Percentiles rank a stretch among this genome's conserved stretches.
phyloP scores from a whole-genome alignment of 306 rosid genomes.

The Urtica urens region DNA sequence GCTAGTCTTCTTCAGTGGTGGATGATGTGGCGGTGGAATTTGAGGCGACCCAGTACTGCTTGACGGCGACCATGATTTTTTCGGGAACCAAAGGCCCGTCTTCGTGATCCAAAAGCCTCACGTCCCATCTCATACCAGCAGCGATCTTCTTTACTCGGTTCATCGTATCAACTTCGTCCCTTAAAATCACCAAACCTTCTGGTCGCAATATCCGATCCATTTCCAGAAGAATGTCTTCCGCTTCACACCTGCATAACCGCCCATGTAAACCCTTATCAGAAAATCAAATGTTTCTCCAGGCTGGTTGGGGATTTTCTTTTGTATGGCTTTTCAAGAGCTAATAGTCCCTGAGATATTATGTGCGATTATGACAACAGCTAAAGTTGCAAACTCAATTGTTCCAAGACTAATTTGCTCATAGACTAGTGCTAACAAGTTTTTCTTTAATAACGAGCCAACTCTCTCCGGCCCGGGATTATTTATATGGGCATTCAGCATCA shows the following conservation, averaged over 20 bases:
- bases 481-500: too few species aligned
- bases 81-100: constrained; percentile 80
- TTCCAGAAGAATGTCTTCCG: constrained; percentile 84
- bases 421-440: too few species aligned
- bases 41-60: constrained; percentile 69
- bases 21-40: constrained; percentile 35
- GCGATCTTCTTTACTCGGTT: constrained; percentile 66
- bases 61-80: constrained; percentile 69
- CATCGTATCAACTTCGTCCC: constrained; percentile 75
- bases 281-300: too few species aligned
- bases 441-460: too few species aligned
- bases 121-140: constrained; percentile 79
- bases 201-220: constrained; percentile 92
- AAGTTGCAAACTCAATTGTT: too few species aligned
- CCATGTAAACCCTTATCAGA: too few species aligned
- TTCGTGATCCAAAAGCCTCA: constrained; percentile 84
- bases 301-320: too few species aligned
- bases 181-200: constrained; percentile 60
- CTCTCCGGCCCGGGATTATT: too few species aligned
- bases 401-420: too few species aligned
- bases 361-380: too few species aligned
- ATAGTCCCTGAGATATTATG: too few species aligned
- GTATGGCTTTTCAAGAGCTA: too few species aligned
- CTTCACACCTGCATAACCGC: constrained; percentile 38
- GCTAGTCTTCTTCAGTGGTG: constrained; percentile 4